Base-by-base conservation (phyloP, 192 early-diverging fungal species). In the Pilaira anomala region DNA sequence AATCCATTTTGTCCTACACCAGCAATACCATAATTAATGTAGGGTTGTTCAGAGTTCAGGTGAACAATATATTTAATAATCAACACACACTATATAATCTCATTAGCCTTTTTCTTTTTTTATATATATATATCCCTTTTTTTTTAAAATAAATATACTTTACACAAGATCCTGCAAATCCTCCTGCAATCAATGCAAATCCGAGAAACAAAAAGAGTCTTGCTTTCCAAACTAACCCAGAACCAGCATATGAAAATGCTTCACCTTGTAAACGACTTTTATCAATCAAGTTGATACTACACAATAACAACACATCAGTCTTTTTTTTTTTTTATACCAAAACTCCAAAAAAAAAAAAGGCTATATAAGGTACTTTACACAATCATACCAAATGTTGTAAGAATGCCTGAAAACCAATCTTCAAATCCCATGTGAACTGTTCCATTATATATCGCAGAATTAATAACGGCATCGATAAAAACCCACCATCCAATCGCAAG, bases 401-500 rank as follows among this genome's bases (percentile, higher is more conserved):
- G 65, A 58, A 85, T 80, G 12, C 83, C 78, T n/a, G 77, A 75
- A 9, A 81, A 76, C 83, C 83, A 85, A 50, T 85, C 83, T 18
- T 79, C 83, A 59, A 85, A 81, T n/a, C 75, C 74, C 44, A 81
- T 75, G 19, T 33, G 62, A 2, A 73, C 68, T 7, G 30, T 7
- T 3, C 72, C 63, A 13, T 61, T 63, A 28, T 44, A 25, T 14
- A 42, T 57, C 24, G 49, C 52, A n/a, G 80, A 75, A 40, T 62
- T 54, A 19, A 76, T 76, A 21, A 80, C 73, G 18, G 80, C 79
- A 56, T 85, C 83, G n/a, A 85, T 75, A 66, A 85, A 85, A 26
- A 79, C 75, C 83, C 83, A 85, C 83, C 83, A 85, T 12, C 83
- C 83, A 44, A 82, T 53, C 2, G 80, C 83, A 65, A 85, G 77